Conservation (phyloP, 2,329 filamentous ascomycete species). For the Fulvia fulva region DNA sequence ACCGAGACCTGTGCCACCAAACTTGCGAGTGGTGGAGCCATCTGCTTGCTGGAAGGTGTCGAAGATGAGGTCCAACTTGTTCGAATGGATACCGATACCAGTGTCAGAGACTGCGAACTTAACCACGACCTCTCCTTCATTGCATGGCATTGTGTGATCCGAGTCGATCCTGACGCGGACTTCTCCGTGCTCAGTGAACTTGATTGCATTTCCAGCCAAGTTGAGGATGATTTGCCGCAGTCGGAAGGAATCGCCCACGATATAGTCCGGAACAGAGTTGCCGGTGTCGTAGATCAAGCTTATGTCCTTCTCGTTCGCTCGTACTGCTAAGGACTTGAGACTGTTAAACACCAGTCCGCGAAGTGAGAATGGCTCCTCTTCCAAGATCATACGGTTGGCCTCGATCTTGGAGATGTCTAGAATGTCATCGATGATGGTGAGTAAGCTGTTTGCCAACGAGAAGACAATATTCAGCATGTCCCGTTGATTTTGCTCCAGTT, state of each 20-base stretch:
- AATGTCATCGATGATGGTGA: constrained; percentile 90
- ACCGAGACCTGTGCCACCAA: constrained; percentile 89
- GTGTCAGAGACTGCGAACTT: constrained; percentile 96
- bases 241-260: constrained; percentile 94
- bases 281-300: constrained; percentile 92
- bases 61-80: constrained; percentile 96
- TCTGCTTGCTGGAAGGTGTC: constrained; percentile 99
- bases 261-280: constrained; percentile 87
- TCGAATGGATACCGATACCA: constrained; percentile 90
- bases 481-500: constrained; percentile 89
- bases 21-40: constrained; percentile 91
- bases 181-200: constrained; percentile 95
- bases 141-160: constrained; percentile 62
- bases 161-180: constrained; percentile 89
- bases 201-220: constrained; percentile 95
- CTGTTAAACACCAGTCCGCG: constrained; percentile 95
- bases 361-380: constrained; percentile 93
- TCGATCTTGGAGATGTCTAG: constrained; percentile 74
- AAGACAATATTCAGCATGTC: constrained; percentile 99
- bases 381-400: constrained; percentile 95
- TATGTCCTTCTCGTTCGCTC: constrained; percentile 92
- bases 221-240: constrained; percentile 95
- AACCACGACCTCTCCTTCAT: constrained; percentile 78
- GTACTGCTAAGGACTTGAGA: constrained; percentile 92
- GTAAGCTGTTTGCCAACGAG: constrained; percentile 87